Conservation (phyloP, 352 stramenopile genomes). For the Globisporangium splendens region DNA sequence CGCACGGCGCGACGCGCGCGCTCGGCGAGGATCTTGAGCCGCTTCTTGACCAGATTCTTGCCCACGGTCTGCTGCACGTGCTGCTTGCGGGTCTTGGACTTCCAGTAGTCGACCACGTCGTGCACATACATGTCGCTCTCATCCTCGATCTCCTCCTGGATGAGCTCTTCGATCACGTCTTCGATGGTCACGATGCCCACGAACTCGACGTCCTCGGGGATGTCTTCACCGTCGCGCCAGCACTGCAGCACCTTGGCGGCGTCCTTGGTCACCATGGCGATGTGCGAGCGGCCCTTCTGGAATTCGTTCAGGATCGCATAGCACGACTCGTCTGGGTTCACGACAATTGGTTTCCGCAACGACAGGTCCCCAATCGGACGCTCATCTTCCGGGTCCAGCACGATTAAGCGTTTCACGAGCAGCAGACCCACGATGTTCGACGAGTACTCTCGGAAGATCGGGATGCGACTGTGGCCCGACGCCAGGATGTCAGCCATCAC, state of each 20-base stretch:
- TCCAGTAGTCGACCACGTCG: constrained; percentile 58
- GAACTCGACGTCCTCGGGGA: constrained; percentile 47
- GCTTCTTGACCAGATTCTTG: constrained; percentile 44
- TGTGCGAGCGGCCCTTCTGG: constrained; percentile 83
- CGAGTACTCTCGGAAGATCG: constrained; percentile 75
- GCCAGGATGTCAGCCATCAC: constrained; percentile 82
- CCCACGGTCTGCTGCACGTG: constrained; percentile 21
- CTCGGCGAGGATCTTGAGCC: constrained; percentile 50
- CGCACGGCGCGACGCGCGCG: constrained; percentile 43
- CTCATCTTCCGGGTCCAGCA: constrained; percentile 80
- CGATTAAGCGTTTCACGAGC: constrained; percentile 88
- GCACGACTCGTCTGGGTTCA: constrained; percentile 76
- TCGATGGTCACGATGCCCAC: constrained; percentile 90
- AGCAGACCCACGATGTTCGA: constrained; percentile 82
- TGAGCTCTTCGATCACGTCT: constrained; percentile 89
- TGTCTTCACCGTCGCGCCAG: constrained; percentile 42
- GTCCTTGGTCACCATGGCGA: constrained; percentile 75
- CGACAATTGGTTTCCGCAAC: constrained; percentile 77
- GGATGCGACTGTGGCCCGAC: constrained; percentile 85
- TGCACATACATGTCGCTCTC: constrained; percentile 77
- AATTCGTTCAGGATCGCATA: constrained; percentile 91
- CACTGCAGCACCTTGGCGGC: constrained; percentile 44
- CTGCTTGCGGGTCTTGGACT: constrained; percentile 31
- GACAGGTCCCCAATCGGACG: constrained; percentile 56
- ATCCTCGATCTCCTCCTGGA: constrained; percentile 90